Base-by-base conservation (phyloP, 306 rosid genomes). In the Citrullus amarus region DNA sequence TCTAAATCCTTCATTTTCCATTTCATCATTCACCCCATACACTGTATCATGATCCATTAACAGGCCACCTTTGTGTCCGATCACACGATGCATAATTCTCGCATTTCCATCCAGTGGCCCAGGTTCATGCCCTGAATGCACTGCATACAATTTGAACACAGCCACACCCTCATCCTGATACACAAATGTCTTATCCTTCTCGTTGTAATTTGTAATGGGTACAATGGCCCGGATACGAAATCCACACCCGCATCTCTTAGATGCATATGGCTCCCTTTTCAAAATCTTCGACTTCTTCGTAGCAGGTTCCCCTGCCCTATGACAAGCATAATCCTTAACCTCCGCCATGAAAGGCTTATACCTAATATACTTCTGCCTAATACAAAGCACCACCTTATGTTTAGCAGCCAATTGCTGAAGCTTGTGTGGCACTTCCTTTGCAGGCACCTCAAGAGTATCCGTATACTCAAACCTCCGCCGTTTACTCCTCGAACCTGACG, bases 261-360 rank as follows among this genome's bases (percentile, higher is more conserved):
- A 96, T 1, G 97, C 96, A 82, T 96, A 96, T 0, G 99, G 99
- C 78, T 96, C 99, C 91, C 98, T 87, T 89, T 96, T 96, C 87
- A 92, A 85, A 81, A 87, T 80, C 84, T 92, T 96, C 0, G 91
- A 82, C 80, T 92, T 96, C 91, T 89, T 92, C 0, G 91, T 88
- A 5, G 90, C 90, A 6, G 99, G 99, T 81, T 96, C 98, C 0
- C 99, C 99, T 0, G 99, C 99, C 80, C 99, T 82, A 53, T 96
- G 99, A 70, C 99, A 96, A 54, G 99, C 99, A 75, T 96, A 96
- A 61, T 96, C 99, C 91, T 96, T 96, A 46, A 96, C 99, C 91
- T 96, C 99, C 3, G 98, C 99, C 99, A 96, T 92, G 78, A 96
- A 96, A 50, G 99, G 99, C 82, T 96, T 96, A 84, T 96, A 96